Base-by-base conservation (phyloP, 176 grass and related monocot genomes). In the Lolium multiflorum region DNA sequence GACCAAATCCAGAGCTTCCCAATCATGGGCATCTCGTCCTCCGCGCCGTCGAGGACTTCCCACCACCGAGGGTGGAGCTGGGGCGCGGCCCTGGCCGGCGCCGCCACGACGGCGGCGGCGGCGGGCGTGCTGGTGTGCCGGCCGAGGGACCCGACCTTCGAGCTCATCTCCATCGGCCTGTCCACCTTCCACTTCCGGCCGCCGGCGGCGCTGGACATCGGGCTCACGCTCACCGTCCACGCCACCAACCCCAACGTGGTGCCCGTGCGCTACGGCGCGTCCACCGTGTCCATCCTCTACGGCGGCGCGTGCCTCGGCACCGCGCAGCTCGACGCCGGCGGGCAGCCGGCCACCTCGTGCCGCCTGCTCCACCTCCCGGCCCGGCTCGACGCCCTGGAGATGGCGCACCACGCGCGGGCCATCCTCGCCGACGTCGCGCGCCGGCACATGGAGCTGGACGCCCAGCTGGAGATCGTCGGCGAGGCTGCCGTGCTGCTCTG, bases 191-290 rank as follows among this genome's bases (percentile, higher is more conserved):
- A 92, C 71, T 89, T 94, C 92, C 89, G 87, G 52, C 73, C 89
- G 7, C 90, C 92, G 38, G 60, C 86, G 78, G 66, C 83, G 73
- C 81, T 97, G 21, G 95, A 94, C 88, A 86, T 97, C 52, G 95
- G 91, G 1, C 90, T 97, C 74, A 94, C 80, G 43, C 92, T 97
- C 37, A 97, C 95, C 47, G 90, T 97, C 74, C 95, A 92, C 86
- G 92, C 93, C 54, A 91, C 88, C 25, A 97, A 97, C 81, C 95
- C 95, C 77, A 97, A 94, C 83, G 88, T 90, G 1, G 95, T 92
- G 73, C 82, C 94, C 60, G 89, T 97, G 4, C 76, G 83, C 77
- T 97, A 97, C 81, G 81, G 79, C 5, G 25, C 90, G 5, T 93
- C 95, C 81, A 85, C 85, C 61, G 52, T 94, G 61, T 89, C 92